phyloP scores from a whole-genome alignment of 257 asterid genomes.

The Solanum peruvianum region DNA sequence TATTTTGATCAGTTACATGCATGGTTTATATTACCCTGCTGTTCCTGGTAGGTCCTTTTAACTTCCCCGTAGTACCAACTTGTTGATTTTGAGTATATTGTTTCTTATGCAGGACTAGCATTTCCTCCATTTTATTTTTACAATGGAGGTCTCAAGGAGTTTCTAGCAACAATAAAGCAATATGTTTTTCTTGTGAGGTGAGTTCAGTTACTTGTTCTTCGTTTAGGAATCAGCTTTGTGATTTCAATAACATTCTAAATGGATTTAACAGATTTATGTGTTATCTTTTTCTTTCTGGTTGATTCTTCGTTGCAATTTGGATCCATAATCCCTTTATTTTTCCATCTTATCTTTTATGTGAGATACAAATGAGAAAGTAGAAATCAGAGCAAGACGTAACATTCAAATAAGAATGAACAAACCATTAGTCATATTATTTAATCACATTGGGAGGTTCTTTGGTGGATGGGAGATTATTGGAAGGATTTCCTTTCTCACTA shows the following conservation, averaged over 20 bases:
- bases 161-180: conserved; percentile 79
- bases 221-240: neutral
- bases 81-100: neutral
- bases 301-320: neutral
- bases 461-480: neutral
- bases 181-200: conserved; percentile 79
- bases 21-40: neutral
- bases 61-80: neutral
- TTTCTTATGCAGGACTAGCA: conserved; percentile 65
- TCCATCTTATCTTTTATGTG: neutral
- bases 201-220: conserved; percentile 9
- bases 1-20: neutral
- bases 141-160: conserved; percentile 93
- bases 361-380: neutral
- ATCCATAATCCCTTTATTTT: neutral
- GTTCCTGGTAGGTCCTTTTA: neutral
- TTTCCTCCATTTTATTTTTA: conserved; percentile 92
- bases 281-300: neutral
- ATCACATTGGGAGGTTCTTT: neutral
- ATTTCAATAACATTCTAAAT: neutral
- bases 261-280: neutral
- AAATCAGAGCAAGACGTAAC: neutral
- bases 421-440: neutral
- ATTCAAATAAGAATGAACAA: neutral
- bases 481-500: neutral